Evolutionary conservation across 305 asterid genomes (phyloP).

Genomic region (Rubia peregrina): DNA sequence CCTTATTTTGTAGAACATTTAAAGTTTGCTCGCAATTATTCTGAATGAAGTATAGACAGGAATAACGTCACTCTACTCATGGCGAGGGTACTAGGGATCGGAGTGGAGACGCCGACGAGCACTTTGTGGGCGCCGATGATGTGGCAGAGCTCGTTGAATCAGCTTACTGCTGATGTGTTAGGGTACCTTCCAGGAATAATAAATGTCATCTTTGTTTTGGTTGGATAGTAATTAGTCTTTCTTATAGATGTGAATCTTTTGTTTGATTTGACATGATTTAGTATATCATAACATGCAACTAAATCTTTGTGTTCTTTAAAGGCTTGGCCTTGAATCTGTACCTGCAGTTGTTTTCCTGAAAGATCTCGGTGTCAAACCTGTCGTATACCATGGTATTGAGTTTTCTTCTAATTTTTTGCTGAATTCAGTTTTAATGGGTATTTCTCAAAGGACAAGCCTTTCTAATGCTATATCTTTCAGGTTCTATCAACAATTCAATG

Average conservation of each 20-base stretch:
- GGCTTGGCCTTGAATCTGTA: conserved; percentile 91
- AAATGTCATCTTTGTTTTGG: conserved; percentile 70
- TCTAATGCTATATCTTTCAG: conserved; percentile 41
- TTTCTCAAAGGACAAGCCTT: conserved; percentile 24
- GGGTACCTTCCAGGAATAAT: conserved; percentile 83
- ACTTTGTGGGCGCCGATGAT: too few species aligned
- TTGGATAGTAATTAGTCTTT: conserved; percentile 27
- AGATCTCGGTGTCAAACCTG: conserved; percentile 90
- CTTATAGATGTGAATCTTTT: not conserved
- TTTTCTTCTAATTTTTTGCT: conserved; percentile 13
- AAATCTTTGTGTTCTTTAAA: conserved; percentile 24
- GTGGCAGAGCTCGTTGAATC: too few species aligned
- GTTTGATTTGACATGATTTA: not conserved
- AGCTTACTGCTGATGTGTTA: conserved; percentile 60
- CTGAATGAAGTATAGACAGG: not conserved
- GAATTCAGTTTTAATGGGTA: conserved; percentile 8
- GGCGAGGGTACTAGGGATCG: too few species aligned
- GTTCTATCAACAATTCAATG: conserved; percentile 66
- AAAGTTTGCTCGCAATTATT: not conserved
- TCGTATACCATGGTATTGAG: conserved; percentile 65
- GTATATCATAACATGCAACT: not conserved
- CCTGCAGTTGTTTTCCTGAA: conserved; percentile 76
- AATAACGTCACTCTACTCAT: too few species aligned
- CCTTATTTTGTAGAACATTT: not conserved
- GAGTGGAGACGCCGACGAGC: too few species aligned